These are phyloP conservation scores for Teratosphaeria nubilosa DNA, from an alignment of 2,329 filamentous ascomycete species.

Conservation along the genomic window DNA sequence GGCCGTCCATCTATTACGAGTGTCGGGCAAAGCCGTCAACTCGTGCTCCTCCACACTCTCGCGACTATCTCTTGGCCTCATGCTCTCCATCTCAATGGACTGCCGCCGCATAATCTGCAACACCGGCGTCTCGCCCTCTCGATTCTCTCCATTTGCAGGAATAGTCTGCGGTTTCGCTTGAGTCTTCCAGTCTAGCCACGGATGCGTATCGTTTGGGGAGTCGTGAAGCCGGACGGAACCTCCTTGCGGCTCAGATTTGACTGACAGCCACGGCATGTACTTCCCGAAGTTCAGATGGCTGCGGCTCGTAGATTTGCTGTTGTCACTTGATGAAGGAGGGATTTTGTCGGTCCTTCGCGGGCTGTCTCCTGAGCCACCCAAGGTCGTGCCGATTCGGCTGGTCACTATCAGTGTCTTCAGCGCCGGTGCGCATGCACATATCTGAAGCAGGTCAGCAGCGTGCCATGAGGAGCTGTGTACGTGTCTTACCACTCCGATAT, in stretches of 20 bases:
- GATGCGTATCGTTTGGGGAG: not conserved
- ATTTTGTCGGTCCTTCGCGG: not conserved
- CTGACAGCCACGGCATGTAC: not conserved
- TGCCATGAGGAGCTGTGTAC: not conserved
- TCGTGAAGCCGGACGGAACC: not conserved
- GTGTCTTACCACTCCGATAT: constrained; percentile 11
- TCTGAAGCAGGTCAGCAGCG: not conserved
- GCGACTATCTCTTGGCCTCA: not conserved
- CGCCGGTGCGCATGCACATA: constrained; percentile 2
- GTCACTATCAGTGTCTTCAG: not conserved
- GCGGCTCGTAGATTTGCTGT: not conserved
- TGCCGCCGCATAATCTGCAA: not conserved
- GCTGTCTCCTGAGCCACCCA: not conserved
- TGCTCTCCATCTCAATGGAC: not conserved
- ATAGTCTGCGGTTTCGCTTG: not conserved
- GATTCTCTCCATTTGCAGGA: not conserved
- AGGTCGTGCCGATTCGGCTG: not conserved
- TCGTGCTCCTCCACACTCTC: not conserved
- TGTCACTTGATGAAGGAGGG: not conserved
- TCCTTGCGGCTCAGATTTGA: not conserved
- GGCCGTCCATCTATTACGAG: not conserved
- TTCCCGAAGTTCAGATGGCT: not conserved
- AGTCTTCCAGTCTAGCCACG: not conserved
- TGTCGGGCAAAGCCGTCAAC: not conserved
- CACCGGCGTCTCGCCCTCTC: not conserved